Evolutionary conservation across 192 early-diverging fungal genomes (phyloP).

Genomic region (Cetraspora pellucida): DNA sequence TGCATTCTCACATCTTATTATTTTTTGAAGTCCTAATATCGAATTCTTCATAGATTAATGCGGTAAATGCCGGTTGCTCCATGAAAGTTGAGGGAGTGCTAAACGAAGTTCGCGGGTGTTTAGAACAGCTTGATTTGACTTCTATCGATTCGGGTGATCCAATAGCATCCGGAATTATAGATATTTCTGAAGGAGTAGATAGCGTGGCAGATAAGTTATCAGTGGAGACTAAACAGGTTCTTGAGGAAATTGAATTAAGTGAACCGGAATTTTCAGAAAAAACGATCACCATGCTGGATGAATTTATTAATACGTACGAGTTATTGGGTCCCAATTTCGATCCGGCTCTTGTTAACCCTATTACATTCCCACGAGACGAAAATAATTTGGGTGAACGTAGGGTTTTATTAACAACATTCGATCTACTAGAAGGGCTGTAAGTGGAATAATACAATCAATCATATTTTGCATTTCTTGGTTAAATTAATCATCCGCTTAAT

Average conservation of each 20-base stretch:
- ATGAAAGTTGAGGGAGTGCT: too few species aligned
- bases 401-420: background rate
- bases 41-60: too few species aligned
- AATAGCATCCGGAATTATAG: too few species aligned
- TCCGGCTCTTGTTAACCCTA: background rate
- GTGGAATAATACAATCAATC: background rate
- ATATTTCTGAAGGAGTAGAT: too few species aligned
- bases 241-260: background rate
- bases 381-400: background rate
- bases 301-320: background rate
- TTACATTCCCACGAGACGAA: background rate
- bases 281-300: background rate
- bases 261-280: background rate
- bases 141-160: too few species aligned
- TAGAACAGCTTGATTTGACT: too few species aligned
- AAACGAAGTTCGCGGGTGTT: too few species aligned
- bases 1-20: too few species aligned
- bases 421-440: background rate
- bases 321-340: background rate
- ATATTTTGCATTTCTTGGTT: background rate
- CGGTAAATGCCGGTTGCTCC: too few species aligned
- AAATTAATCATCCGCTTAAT: too few species aligned
- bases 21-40: too few species aligned
- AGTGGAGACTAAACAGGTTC: constrained; percentile 12
- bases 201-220: too few species aligned